phyloP scores from a whole-genome alignment of 164 flowering plant species.

The Vitis cinerea region DNA sequence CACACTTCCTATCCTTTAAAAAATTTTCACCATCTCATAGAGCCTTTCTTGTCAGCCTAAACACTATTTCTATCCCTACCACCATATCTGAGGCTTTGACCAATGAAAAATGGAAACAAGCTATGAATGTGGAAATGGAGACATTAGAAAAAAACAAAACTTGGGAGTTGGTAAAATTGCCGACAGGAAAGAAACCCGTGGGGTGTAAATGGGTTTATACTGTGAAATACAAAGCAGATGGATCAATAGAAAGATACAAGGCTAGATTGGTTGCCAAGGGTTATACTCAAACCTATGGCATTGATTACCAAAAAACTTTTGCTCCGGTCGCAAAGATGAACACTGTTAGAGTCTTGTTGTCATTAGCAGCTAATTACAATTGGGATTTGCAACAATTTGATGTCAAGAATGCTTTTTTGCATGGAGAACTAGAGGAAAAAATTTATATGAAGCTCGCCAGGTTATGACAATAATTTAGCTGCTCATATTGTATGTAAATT shows the following conservation, averaged over 20 bases:
- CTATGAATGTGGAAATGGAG: slow-evolving; percentile 7
- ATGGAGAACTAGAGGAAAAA: slow-evolving; percentile 5
- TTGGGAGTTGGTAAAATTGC: no score
- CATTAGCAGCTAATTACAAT: neutral
- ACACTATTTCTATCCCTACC: slow-evolving; percentile 12
- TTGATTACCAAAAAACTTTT: neutral
- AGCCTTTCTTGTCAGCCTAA: slow-evolving; percentile 13
- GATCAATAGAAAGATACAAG: slow-evolving; percentile 5
- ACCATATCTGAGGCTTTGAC: slow-evolving; percentile 16
- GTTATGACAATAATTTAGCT: neutral
- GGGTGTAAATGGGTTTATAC: no score
- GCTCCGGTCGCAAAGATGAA: slow-evolving; percentile 5
- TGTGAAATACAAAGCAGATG: slow-evolving; percentile 2
- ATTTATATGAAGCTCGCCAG: neutral
- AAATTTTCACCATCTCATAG: slow-evolving; percentile 9
- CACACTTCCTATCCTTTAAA: slow-evolving; percentile 11
- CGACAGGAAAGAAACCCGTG: no score
- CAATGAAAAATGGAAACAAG: slow-evolving; percentile 23
- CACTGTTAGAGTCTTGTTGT: neutral
- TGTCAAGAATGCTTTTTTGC: slow-evolving; percentile 9
- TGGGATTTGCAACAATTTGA: slow-evolving; percentile 5
- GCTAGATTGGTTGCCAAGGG: slow-evolving; percentile 5
- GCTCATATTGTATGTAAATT: neutral
- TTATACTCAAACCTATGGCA: slow-evolving; percentile 6
- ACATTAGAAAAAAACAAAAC: slow-evolving; percentile 11